phyloP scores from a whole-genome alignment of 495 filamentous ascomycete species.

The Penicillium chermesinum region DNA sequence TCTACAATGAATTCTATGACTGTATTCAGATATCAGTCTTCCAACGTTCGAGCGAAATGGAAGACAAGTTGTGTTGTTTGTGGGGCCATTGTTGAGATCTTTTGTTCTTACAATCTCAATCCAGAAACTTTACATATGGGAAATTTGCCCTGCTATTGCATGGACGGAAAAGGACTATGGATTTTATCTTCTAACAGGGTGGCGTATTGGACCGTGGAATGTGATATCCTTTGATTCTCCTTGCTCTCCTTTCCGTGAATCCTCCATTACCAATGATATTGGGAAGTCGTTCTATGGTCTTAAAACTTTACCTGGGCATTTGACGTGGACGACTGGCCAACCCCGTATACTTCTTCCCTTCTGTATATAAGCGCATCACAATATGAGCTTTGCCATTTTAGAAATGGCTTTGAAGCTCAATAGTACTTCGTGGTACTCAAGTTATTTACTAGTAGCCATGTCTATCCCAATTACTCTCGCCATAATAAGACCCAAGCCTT shows the following conservation, averaged over 20 bases:
- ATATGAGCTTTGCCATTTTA: not conserved
- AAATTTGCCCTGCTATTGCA: slow-evolving; percentile 9
- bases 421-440: too few relatives aligned
- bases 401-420: not conserved
- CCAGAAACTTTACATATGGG: slow-evolving; percentile 14
- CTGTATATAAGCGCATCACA: not conserved
- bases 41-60: slow-evolving; percentile 2
- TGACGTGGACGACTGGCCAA: not conserved
- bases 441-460: too few relatives aligned
- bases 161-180: slow-evolving; percentile 12
- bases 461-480: too few relatives aligned
- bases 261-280: too few relatives aligned
- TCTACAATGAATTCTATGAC: slow-evolving; percentile 9
- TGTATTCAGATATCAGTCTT: slow-evolving; percentile 16
- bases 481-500: too few relatives aligned
- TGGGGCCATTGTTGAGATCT: not conserved
- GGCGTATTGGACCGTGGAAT: slow-evolving; percentile 12
- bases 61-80: slow-evolving; percentile 2
- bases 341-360: not conserved
- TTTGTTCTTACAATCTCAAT: slow-evolving; percentile 3
- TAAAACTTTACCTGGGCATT: not conserved
- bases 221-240: slow-evolving; percentile 1
- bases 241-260: not conserved
- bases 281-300: not conserved
- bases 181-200: slow-evolving; percentile 8